These are phyloP conservation scores for Apiospora saccharicola DNA, from an alignment of 2,329 filamentous ascomycete species.

Conservation along the genomic window DNA sequence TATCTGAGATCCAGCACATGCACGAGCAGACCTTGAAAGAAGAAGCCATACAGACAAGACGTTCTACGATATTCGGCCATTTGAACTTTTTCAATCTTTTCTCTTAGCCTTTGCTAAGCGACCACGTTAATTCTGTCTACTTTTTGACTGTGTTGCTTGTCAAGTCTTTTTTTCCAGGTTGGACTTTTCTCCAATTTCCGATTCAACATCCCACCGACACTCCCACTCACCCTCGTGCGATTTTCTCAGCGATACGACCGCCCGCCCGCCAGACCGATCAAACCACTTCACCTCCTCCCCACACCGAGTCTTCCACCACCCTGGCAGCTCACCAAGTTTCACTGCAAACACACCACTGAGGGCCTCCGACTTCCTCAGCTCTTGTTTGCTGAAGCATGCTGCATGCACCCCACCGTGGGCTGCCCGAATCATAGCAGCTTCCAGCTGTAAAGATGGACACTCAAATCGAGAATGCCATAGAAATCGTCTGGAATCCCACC, in stretches of 20 bases:
- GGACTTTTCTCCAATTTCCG: not conserved
- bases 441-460: slow-evolving; percentile 28
- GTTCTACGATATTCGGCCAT: not conserved
- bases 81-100: not conserved
- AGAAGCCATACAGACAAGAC: not conserved
- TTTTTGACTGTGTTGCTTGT: not conserved
- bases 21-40: not conserved
- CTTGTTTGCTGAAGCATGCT: slow-evolving; percentile 47
- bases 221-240: not conserved
- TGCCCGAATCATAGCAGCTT: slow-evolving; percentile 52
- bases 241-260: not conserved
- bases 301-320: slow-evolving; percentile 8
- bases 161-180: not conserved
- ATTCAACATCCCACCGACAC: not conserved
- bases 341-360: not conserved
- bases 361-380: not conserved
- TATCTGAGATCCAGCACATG: slow-evolving; percentile 11
- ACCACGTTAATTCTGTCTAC: not conserved
- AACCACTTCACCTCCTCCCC: not conserved
- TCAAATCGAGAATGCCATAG: slow-evolving; percentile 92
- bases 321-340: not conserved
- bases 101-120: not conserved
- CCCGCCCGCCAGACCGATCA: slow-evolving; percentile 2
- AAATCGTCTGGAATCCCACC: slow-evolving; percentile 86
- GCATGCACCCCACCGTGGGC: slow-evolving; percentile 48